Percentiles rank a stretch among this genome's conserved stretches.
phyloP scores from a whole-genome alignment of 805 yeast species.

The Grigorovia jiainica region DNA sequence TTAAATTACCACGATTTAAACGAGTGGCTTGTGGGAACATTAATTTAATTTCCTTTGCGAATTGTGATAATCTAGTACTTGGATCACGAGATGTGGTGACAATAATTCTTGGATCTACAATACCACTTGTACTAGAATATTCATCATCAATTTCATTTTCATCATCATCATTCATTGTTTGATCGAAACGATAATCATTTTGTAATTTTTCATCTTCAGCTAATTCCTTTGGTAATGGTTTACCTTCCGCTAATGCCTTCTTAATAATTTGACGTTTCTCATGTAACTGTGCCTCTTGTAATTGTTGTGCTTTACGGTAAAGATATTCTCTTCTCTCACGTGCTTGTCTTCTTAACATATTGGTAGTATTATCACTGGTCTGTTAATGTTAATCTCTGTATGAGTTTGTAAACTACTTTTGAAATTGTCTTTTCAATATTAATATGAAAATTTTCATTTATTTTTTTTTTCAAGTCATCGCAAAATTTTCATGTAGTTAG shows the following conservation, averaged over 20 bases:
- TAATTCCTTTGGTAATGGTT: slow-evolving; percentile 78
- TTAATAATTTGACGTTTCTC: slow-evolving; percentile 81
- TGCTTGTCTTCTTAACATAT: slow-evolving; percentile 81
- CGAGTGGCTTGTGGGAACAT: slow-evolving; percentile 85
- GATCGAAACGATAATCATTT: slow-evolving; percentile 78
- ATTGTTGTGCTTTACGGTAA: slow-evolving; percentile 77
- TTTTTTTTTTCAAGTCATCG: neutral
- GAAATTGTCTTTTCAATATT: too few species aligned
- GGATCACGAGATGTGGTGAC: slow-evolving; percentile 95
- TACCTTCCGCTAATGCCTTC: slow-evolving; percentile 85
- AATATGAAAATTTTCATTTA: too few species aligned
- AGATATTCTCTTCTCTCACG: slow-evolving; percentile 93
- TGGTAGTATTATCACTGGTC: neutral
- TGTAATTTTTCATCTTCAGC: slow-evolving; percentile 81
- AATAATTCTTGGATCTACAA: slow-evolving; percentile 80
- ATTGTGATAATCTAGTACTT: slow-evolving; percentile 73
- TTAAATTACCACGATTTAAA: slow-evolving; percentile 86
- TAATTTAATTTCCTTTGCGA: slow-evolving; percentile 83
- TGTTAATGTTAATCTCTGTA: neutral
- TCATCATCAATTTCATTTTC: slow-evolving; percentile 70
- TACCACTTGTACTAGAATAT: slow-evolving; percentile 77
- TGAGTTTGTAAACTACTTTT: too few species aligned
- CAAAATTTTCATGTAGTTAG: neutral
- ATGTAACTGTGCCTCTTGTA: slow-evolving; percentile 78
- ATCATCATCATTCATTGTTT: slow-evolving; percentile 38